phyloP scores from a whole-genome alignment of 768 basidiomycete genomes.

The Hygrophorus pudorinus region DNA sequence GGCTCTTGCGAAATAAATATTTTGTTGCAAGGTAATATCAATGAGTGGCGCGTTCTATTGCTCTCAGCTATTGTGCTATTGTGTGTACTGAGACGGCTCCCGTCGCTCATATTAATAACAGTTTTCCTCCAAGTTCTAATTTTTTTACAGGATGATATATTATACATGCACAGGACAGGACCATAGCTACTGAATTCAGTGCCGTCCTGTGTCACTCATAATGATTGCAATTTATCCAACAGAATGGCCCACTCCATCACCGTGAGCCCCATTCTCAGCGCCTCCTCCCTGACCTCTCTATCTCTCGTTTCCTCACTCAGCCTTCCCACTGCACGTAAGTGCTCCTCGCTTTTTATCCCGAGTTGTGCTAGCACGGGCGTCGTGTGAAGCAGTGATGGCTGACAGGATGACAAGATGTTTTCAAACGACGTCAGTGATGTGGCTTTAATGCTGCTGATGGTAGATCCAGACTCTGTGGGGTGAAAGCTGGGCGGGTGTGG shows the following conservation, averaged over 20 bases:
- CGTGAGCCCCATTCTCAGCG: slow-evolving; percentile 56
- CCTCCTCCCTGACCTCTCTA: slow-evolving; percentile 60
- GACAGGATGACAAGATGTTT: slow-evolving; percentile 46
- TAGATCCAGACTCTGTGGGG: slow-evolving; percentile 29
- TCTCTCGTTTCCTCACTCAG: slow-evolving; percentile 60
- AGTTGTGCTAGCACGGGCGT: slow-evolving; percentile 44
- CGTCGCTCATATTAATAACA: too few species aligned
- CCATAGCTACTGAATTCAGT: too few species aligned
- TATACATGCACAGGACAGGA: too few species aligned
- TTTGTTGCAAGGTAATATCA: too few species aligned
- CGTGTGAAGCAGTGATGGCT: slow-evolving; percentile 57
- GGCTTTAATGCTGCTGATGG: slow-evolving; percentile 33
- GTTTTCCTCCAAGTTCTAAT: too few species aligned
- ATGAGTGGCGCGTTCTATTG: too few species aligned
- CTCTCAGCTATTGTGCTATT: too few species aligned
- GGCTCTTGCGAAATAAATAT: too few species aligned
- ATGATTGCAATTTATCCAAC: slow-evolving; percentile 45
- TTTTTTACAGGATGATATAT: not conserved
- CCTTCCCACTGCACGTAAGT: slow-evolving; percentile 51
- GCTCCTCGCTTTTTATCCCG: slow-evolving; percentile 50
- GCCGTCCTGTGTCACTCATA: not conserved
- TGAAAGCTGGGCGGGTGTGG: slow-evolving; percentile 20
- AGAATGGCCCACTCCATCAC: slow-evolving; percentile 75
- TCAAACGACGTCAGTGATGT: slow-evolving; percentile 34
- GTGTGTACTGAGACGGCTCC: too few species aligned